Conservation (phyloP, 805 yeast genomes). For the Saturnispora gosingensis region DNA sequence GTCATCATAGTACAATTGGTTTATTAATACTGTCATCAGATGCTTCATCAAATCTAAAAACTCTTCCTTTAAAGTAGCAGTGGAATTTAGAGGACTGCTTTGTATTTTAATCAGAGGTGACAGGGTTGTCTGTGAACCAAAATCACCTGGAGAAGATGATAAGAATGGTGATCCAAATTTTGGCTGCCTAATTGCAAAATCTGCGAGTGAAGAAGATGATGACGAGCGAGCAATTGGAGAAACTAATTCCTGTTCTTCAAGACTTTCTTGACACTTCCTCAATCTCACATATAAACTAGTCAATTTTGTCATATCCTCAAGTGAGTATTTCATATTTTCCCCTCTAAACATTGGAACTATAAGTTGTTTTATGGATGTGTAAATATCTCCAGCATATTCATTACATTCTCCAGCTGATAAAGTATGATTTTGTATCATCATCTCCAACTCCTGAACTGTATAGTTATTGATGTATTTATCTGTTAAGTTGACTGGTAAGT, state of each 20-base stretch:
- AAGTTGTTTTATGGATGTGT: constrained; percentile 36
- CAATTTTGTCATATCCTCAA: constrained; percentile 48
- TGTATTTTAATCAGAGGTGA: constrained; percentile 13
- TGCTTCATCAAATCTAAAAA: constrained; percentile 35
- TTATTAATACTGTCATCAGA: constrained; percentile 30
- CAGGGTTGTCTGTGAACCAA: constrained; percentile 8
- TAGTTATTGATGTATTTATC: constrained; percentile 10
- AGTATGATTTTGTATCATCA: constrained; percentile 20
- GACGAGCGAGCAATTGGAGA: constrained; percentile 3
- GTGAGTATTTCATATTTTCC: constrained; percentile 40
- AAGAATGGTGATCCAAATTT: not conserved
- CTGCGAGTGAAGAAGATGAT: constrained; percentile 7
- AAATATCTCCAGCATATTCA: constrained; percentile 38
- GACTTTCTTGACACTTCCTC: constrained; percentile 13
- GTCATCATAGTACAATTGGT: constrained; percentile 23
- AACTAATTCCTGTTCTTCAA: not conserved
- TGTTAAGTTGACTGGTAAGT: not conserved
- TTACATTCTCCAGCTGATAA: constrained; percentile 29
- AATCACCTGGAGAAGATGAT: constrained; percentile 5
- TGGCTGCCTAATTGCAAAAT: not conserved
- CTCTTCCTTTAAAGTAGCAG: constrained; percentile 34
- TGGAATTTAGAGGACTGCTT: constrained; percentile 12
- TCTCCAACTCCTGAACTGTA: constrained; percentile 25
- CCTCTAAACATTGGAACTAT: constrained; percentile 40
- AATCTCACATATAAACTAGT: constrained; percentile 30